Base-by-base conservation (phyloP, 2,329 filamentous ascomycete species). In the Zymoseptoria ardabiliae region DNA sequence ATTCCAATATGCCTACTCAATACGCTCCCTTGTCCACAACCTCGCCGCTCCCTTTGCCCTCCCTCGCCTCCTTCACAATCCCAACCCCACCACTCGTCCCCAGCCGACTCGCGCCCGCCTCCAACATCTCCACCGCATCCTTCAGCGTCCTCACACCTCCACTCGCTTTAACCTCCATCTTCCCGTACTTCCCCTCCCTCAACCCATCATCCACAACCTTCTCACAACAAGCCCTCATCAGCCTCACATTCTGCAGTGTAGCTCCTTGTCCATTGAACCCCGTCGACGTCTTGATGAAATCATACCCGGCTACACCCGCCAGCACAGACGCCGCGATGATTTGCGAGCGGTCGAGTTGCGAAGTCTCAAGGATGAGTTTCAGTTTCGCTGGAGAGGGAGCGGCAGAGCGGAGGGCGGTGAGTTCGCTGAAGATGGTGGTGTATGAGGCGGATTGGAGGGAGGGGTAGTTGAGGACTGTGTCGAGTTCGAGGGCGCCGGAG, bases 271-370 rank as follows among this genome's bases (percentile, higher is more conserved):
- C 83, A 54, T 79, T 77, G 70, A 84, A 85, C 1, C 83, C 83
- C 1, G 83, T 85, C 28, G 78, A 80, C 0, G 83, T 85, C 73
- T 85, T 85, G 61, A 86, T 79, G 62, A 78, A 85, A 64, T 85
- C 81, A 53, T 81, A 80, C 4, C 77, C 77, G 2, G 82, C 82
- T 35, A 78, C 74, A 17, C 77, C 78, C 2, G 80, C 78, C 49
- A 85, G 73, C 21, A 79, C 75, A 19, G 77, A 78, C 0, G 77
- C 82, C 1, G 81, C 81, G 35, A 85, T 75, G 57, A 85, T 79
- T 62, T 85, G 76, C 4, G 74, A 66, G 4, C 68, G 62, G 2
- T 68, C 70, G 19, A 85, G 73, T 66, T 82, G 78, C 0, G 79
- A 80, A 7, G 82, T 84, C 68, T 85, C 83, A 55, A 85, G 70